Evolutionary conservation across 2,329 filamentous ascomycete species (phyloP), one percentile per base, ranked within the genome.

Genomic region (Claviceps sorghi): DNA sequence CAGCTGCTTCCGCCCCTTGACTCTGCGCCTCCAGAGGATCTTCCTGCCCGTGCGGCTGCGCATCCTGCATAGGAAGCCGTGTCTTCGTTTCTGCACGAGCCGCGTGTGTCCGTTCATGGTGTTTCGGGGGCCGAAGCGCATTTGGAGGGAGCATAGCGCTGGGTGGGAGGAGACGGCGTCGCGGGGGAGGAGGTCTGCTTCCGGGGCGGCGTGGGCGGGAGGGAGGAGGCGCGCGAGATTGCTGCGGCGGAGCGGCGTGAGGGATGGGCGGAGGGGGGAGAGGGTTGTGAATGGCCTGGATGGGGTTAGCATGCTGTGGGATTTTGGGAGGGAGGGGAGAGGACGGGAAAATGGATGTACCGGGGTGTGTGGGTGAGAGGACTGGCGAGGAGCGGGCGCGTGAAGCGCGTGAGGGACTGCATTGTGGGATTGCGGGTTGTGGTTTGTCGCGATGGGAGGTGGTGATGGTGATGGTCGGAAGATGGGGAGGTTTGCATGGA

Each of bases 101-200:
- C 78, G 71, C 52, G 74, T 78, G 52, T 72, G 66, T 49, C 71
- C 66, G 52, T 75, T 72, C 75, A 80, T 75, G 34, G 76, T 81
- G 60, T 78, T 72, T 54, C 78, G 73, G 48, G 78, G 78, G 1
- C 76, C 78, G 67, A 74, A 81, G 52, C 78, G 75, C 57, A 80
- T 67, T 66, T 80, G 77, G 62, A 65, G 64, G 48, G 66, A 71
- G 5, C 62, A 64, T n/a, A 80, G 65, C 9, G 74, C 73, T 32
- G 78, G 78, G 62, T 79, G 72, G 30, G 73, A 62, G 13, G 76
- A 73, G 57, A 81, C 70, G 54, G 73, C 63, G 13, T 59, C 51
- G 61, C 63, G 26, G 72, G 45, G 29, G 21, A 79, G 69, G 21
- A 79, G 54, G 56, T 80, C 76, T 30, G 66, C 62, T 17, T 64